Evolutionary conservation across 257 asterid species (phyloP), one percentile per base, ranked within the genome.

Genomic region (Rubia yunnanensis): DNA sequence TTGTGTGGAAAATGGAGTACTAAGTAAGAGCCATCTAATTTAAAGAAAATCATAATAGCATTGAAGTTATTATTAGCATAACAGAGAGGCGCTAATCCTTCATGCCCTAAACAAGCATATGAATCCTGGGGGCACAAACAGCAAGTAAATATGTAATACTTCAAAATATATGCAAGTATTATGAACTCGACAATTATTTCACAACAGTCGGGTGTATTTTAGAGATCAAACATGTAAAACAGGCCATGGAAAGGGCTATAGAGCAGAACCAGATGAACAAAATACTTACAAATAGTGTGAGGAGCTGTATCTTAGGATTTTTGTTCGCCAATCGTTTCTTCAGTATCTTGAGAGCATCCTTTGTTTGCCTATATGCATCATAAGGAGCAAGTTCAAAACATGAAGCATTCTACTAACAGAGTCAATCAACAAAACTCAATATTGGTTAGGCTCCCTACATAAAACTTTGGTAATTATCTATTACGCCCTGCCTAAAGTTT

Each of bases 271-370:
- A 60, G 22, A 58, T 31, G 15, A 76, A 73, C 9, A 26, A 36
- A 70, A 56, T 54, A 80, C 97, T 83, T 82, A 94, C 99, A 76
- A 90, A 86, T 73, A 94, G 80, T 0, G 92, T 79, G 73, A 94
- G 97, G 69, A 90, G 86, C 82, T 94, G 99, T 72, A 81, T 88
- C 73, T 94, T 88, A 39, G 96, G 95, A 80, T 83, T 94, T 75
- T 90, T 94, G 67, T 74, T 82, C 72, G 84, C 95, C 60, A 94
- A 73, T 54, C 86, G 92, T 78, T 94, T 90, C 92, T 94, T 94
- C 71, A 94, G 76, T 74, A 79, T 77, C 91, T 94, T 94, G 74
- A 94, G 73, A 34, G 92, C 97, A 66, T 90, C 97, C 84, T 94
- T 94, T 20, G 94, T 72, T 80, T 94, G 99, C 79, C 99, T 94